Conservation (phyloP, 208 protist species). For the Balamuthia mandrillaris region DNA sequence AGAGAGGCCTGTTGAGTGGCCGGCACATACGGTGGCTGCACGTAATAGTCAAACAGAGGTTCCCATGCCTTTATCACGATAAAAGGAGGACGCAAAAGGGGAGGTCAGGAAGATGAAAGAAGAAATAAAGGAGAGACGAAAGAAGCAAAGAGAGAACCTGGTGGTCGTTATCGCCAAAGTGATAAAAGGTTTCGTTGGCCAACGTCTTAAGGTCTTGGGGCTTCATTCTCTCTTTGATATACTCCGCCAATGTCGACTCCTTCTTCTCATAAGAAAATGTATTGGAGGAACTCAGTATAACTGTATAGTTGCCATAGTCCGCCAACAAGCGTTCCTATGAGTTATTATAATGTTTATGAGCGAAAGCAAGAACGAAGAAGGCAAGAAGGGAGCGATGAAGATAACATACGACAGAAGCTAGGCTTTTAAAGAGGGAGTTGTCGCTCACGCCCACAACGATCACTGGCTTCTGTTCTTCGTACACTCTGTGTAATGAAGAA, state of each 20-base stretch:
- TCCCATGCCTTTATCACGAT: background rate
- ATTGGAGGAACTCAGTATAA: background rate
- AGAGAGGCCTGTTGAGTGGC: background rate
- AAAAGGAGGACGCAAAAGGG: no score
- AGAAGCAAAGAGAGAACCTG: background rate
- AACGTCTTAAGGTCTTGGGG: background rate
- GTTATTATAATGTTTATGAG: no score
- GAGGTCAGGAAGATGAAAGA: no score
- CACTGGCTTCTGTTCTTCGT: no score
- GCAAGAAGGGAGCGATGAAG: no score
- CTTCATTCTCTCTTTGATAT: background rate
- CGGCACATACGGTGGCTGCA: background rate
- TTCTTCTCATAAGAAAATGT: background rate
- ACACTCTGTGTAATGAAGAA: no score
- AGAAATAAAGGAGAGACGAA: background rate
- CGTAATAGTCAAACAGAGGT: background rate
- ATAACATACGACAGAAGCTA: no score
- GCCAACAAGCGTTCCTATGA: background rate
- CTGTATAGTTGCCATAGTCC: background rate
- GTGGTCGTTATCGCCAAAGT: background rate
- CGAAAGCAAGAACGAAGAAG: no score
- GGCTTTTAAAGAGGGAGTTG: no score
- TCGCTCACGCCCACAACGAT: no score
- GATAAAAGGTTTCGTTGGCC: background rate
- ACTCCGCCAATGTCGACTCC: background rate